phyloP scores from a whole-genome alignment of 2,329 filamentous ascomycete species.

The Myriosclerotinia duriaeana region DNA sequence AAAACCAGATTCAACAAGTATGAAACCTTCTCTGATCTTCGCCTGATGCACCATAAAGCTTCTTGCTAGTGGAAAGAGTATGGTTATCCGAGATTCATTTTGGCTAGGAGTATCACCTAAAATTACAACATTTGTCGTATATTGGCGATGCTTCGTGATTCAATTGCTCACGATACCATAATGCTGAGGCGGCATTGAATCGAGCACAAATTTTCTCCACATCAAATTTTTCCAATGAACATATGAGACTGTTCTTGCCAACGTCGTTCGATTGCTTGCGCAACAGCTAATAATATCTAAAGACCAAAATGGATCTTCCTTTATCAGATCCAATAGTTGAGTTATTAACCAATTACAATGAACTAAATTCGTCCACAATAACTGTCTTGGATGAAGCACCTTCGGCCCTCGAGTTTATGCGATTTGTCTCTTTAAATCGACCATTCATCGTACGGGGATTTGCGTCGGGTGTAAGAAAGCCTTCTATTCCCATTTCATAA shows the following conservation, averaged over 20 bases:
- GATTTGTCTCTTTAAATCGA: conserved; percentile 69
- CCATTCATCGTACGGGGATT: conserved; percentile 71
- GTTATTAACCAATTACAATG: conserved; percentile 69
- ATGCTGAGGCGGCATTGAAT: background rate
- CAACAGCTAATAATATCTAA: background rate
- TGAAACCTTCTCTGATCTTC: background rate
- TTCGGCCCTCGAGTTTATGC: conserved; percentile 76
- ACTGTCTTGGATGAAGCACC: conserved; percentile 64
- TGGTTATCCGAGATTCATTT: background rate
- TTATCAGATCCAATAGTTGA: conserved; percentile 47
- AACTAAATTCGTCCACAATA: conserved; percentile 63
- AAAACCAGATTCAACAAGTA: background rate
- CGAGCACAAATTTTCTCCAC: conserved; percentile 9
- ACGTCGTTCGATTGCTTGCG: background rate
- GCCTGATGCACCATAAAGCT: no score
- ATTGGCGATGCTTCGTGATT: background rate
- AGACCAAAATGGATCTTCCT: background rate
- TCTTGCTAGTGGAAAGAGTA: background rate
- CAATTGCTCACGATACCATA: background rate
- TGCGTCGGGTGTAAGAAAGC: conserved; percentile 45
- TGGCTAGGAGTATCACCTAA: background rate
- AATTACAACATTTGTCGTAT: background rate
- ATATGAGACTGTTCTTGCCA: background rate
- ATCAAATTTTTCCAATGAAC: background rate
- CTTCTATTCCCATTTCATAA: background rate